These are phyloP conservation scores for Prunus mongolica DNA, from an alignment of 306 rosid genomes.

Conservation along the genomic window DNA sequence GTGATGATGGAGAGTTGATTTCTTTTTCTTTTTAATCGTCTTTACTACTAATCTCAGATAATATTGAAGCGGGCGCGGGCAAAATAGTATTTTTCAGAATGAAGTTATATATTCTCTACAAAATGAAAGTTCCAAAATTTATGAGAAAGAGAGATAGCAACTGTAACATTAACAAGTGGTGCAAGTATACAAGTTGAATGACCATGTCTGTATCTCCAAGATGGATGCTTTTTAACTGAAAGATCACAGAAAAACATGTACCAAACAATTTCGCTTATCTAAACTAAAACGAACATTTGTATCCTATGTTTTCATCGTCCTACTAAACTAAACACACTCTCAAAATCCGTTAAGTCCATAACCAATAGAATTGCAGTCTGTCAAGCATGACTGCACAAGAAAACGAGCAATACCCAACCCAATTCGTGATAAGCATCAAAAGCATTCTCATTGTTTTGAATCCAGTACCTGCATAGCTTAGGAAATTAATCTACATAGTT, in stretches of 20 bases:
- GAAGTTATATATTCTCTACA: neutral
- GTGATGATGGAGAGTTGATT: neutral
- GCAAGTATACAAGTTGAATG: neutral
- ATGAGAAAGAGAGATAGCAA: neutral
- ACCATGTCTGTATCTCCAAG: neutral
- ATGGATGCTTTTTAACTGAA: neutral
- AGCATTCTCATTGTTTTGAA: neutral
- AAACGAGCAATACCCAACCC: neutral
- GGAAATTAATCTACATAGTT: neutral
- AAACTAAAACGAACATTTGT: neutral
- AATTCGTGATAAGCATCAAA: neutral
- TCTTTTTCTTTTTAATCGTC: neutral
- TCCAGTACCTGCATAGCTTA: neutral
- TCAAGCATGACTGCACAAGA: neutral
- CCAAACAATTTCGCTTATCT: neutral
- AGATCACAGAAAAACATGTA: neutral
- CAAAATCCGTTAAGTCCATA: neutral
- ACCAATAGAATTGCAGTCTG: neutral
- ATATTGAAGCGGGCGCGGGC: no score
- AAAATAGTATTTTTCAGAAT: neutral
- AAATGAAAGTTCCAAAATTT: neutral
- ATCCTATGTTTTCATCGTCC: neutral
- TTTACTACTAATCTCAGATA: neutral
- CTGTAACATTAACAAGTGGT: neutral
- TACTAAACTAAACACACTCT: neutral